phyloP scores from a whole-genome alignment of 345 rosid species.

The Pistacia vera region DNA sequence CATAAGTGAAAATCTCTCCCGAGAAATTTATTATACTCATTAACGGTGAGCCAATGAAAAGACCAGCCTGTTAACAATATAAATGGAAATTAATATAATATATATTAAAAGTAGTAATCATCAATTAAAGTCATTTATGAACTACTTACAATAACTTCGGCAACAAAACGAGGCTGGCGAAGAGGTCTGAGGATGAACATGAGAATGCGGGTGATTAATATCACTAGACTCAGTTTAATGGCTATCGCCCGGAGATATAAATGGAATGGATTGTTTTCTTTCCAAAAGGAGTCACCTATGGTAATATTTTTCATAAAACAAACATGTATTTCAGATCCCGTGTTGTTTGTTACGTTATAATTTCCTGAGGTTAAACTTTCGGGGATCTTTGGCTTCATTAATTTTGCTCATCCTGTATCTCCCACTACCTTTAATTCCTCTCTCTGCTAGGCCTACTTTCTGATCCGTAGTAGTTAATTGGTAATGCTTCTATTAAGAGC shows the following conservation, averaged over 20 bases:
- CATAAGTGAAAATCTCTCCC: not conserved
- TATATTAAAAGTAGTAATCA: too few relatives aligned
- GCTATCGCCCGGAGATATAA: slow-evolving; percentile 28
- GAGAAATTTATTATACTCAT: not conserved
- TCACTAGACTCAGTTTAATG: slow-evolving; percentile 19
- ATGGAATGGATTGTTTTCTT: slow-evolving; percentile 23
- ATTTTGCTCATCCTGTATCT: not conserved
- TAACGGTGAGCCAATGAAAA: slow-evolving; percentile 14
- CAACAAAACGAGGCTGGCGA: slow-evolving; percentile 31
- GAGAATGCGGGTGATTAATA: slow-evolving; percentile 17
- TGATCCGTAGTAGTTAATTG: too few relatives aligned
- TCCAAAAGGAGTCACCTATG: slow-evolving; percentile 18
- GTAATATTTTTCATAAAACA: slow-evolving; percentile 19
- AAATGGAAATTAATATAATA: too few relatives aligned
- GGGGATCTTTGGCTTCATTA: not conserved
- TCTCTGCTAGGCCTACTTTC: too few relatives aligned
- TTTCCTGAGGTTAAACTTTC: not conserved
- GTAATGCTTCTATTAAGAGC: too few relatives aligned
- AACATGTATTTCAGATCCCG: not conserved
- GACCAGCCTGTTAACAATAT: slow-evolving; percentile 9
- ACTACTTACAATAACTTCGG: slow-evolving; percentile 33
- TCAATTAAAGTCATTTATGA: too few relatives aligned
- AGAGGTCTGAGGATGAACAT: slow-evolving; percentile 33
- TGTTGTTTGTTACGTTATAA: not conserved
- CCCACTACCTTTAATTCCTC: too few relatives aligned